Evolutionary conservation across 1,139 yeast species (phyloP), one percentile per base, ranked within the genome.

Genomic region (Candida albicans): DNA sequence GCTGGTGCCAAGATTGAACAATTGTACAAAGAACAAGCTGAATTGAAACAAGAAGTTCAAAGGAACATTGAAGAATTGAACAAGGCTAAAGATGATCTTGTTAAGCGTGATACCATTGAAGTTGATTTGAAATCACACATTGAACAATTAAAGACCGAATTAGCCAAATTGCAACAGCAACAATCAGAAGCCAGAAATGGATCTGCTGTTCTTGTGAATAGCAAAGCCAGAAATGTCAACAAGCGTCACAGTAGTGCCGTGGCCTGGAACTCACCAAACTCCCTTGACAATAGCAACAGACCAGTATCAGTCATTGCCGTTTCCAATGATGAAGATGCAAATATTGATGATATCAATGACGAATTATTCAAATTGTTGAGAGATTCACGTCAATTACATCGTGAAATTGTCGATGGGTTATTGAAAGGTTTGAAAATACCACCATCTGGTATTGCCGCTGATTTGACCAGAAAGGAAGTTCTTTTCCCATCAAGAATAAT

Each of bases 401-500:
- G 83, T 51, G 98, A 91, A 65, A 88, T 90, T 43, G 87, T 89
- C 31, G 90, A 85, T 53, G 96, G 96, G 8, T 73, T 95, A 53
- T 77, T 93, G 59, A 87, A 84, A 71, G 91, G 90, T n/a, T 76
- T 93, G 64, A 87, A 84, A 67, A 82, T 91, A 44, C 98, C 99
- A 35, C 79, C 81, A 14, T 88, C 95, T 25, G 84, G 91, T 46
- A 87, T 87, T 53, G 88, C 90, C 41, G 84, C 88, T 37, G 90
- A 86, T 59, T 75, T 89, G 52, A 83, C 95, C 12, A 79, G 90
- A 58, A 89, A 91, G 63, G 99, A 95, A 64, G 96, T 93, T 31
- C 75, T 93, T 43, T 93, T 90, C 82, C 99, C 99, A 35, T 95
- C 98, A 2, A 84, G 97, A 71, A 88, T 93, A 50, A 84, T 93